Conservation (phyloP, 1,139 yeast genomes). For the Debaryomyces sp. region DNA sequence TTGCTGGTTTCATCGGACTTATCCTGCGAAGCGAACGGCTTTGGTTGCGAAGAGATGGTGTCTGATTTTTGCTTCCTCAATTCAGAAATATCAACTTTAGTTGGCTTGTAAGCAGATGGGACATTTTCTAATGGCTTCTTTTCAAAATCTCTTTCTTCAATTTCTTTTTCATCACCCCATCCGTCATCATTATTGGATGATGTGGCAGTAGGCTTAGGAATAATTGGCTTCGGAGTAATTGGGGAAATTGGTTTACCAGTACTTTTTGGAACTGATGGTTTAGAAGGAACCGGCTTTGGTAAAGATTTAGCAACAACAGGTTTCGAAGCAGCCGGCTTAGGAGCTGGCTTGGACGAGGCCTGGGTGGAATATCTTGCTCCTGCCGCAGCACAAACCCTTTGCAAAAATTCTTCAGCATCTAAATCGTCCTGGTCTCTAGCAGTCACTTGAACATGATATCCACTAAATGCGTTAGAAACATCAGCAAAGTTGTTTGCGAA, state of each 20-base stretch:
- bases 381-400: slow-evolving; percentile 84
- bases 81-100: slow-evolving; percentile 48
- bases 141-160: slow-evolving; percentile 70
- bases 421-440: slow-evolving; percentile 95
- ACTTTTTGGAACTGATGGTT: slow-evolving; percentile 38
- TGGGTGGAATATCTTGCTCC: slow-evolving; percentile 92
- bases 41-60: slow-evolving; percentile 47
- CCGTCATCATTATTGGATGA: slow-evolving; percentile 53
- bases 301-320: slow-evolving; percentile 24
- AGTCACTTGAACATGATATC: slow-evolving; percentile 93
- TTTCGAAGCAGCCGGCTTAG: slow-evolving; percentile 26
- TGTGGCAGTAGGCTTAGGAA: slow-evolving; percentile 19
- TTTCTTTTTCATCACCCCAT: slow-evolving; percentile 66
- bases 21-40: slow-evolving; percentile 19
- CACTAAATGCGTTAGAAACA: slow-evolving; percentile 66
- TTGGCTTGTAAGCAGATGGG: slow-evolving; percentile 72
- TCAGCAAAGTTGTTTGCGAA: slow-evolving; percentile 78
- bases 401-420: slow-evolving; percentile 72
- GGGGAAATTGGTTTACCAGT: slow-evolving; percentile 45
- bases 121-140: slow-evolving; percentile 61
- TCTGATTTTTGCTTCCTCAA: slow-evolving; percentile 51
- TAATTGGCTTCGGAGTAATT: slow-evolving; percentile 25
- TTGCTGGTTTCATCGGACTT: slow-evolving; percentile 20
- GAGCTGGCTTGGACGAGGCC: slow-evolving; percentile 14
- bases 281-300: slow-evolving; percentile 24